These are phyloP conservation scores for Passalora sequoiae DNA, from an alignment of 2,329 filamentous ascomycete genomes.

Conservation along the genomic window DNA sequence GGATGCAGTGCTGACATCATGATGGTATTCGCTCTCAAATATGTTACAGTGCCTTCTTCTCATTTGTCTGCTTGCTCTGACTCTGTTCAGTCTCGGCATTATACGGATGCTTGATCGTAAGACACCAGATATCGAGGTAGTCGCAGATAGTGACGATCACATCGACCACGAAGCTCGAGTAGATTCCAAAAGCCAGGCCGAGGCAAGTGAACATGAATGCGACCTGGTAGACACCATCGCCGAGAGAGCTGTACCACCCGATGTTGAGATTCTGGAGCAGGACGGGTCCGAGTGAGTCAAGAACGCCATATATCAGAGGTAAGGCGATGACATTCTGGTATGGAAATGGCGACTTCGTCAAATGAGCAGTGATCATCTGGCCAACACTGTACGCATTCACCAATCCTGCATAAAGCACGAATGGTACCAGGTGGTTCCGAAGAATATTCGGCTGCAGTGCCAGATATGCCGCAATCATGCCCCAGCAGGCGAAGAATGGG, in stretches of 20 bases:
- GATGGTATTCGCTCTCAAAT: too few relatives aligned
- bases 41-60: constrained; percentile 22
- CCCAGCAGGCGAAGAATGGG: constrained; percentile 76
- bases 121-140: constrained; percentile 95
- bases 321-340: constrained; percentile 81
- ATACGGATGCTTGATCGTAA: constrained; percentile 89
- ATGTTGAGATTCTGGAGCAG: constrained; percentile 46
- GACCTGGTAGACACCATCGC: constrained; percentile 71
- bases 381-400: constrained; percentile 88
- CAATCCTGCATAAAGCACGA: constrained; percentile 79
- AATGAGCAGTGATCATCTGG: constrained; percentile 89
- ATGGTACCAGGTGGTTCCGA: constrained; percentile 77
- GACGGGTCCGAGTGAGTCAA: constrained; percentile 73
- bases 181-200: constrained; percentile 80
- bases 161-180: constrained; percentile 94
- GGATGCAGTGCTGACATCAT: constrained; percentile 1
- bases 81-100: constrained; percentile 20
- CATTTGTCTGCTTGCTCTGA: constrained; percentile 16
- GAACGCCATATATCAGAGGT: constrained; percentile 70
- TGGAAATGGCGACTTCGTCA: constrained; percentile 82
- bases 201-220: constrained; percentile 86
- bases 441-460: constrained; percentile 80
- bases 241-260: constrained; percentile 72
- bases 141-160: constrained; percentile 98
- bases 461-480: constrained; percentile 70